Conservation (phyloP, 495 filamentous ascomycete species). For the Neurospora sp. region DNA sequence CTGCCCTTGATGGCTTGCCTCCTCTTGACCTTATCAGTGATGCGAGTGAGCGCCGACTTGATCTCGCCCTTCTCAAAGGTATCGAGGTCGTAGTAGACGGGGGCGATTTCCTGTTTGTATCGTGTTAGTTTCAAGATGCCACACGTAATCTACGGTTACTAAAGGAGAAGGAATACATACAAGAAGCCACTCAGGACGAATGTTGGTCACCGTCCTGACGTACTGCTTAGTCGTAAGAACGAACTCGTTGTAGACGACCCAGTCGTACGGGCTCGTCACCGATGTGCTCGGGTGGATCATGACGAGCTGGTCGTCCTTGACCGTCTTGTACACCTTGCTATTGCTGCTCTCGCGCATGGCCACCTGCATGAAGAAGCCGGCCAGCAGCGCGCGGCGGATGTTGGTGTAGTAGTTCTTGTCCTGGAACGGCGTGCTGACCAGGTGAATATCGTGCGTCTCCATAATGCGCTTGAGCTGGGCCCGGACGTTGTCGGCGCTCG, state of each 20-base stretch:
- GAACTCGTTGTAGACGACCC: conserved; percentile 98
- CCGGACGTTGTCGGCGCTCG: conserved; percentile 89
- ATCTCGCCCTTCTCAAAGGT: conserved; percentile 80
- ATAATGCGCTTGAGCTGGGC: conserved; percentile 88
- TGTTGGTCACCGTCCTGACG: conserved; percentile 55
- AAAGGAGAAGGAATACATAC: conserved; percentile 41
- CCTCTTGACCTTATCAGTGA: conserved; percentile 64
- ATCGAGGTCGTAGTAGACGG: conserved; percentile 80
- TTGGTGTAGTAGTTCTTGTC: conserved; percentile 98
- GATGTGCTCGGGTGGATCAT: conserved; percentile 89
- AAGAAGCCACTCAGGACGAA: conserved; percentile 76
- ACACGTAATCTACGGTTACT: neutral
- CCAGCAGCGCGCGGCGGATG: conserved; percentile 85
- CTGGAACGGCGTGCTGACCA: conserved; percentile 80
- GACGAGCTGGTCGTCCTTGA: conserved; percentile 88
- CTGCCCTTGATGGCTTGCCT: conserved; percentile 56
- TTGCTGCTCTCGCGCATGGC: conserved; percentile 70
- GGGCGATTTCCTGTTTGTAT: conserved; percentile 62
- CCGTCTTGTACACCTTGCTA: conserved; percentile 80
- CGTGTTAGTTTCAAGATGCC: neutral
- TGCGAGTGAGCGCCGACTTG: conserved; percentile 60
- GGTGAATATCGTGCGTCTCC: conserved; percentile 77
- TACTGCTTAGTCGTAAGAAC: conserved; percentile 97
- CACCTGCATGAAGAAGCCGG: conserved; percentile 99
- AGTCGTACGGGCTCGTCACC: conserved; percentile 75